Conservation (phyloP, 2,329 filamentous ascomycete genomes). For the Tolypocladium sp. region DNA sequence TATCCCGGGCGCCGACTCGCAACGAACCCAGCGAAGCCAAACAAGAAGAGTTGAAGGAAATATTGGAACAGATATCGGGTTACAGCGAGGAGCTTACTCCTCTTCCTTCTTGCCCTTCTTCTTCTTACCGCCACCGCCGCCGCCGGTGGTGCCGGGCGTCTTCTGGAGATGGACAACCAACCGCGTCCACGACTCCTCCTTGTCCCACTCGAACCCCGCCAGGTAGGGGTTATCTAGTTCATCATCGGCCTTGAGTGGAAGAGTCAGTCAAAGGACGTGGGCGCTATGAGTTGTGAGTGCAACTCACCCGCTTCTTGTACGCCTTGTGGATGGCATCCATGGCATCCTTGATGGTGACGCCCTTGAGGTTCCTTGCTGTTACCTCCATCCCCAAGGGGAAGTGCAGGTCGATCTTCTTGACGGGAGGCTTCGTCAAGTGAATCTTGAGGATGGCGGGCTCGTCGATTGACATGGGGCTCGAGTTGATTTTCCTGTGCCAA, state of each 20-base stretch:
- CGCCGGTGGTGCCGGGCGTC: slow-evolving; percentile 45
- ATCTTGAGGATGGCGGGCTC: slow-evolving; percentile 80
- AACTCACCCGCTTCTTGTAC: slow-evolving; percentile 86
- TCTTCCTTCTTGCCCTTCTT: slow-evolving; percentile 59
- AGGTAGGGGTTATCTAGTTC: slow-evolving; percentile 83
- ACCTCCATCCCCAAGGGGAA: slow-evolving; percentile 85
- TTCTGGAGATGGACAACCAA: slow-evolving; percentile 80
- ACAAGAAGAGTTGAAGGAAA: slow-evolving; percentile 25
- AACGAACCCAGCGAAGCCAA: slow-evolving; percentile 28
- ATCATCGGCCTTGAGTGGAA: slow-evolving; percentile 63
- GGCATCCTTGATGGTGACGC: slow-evolving; percentile 95
- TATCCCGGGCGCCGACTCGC: slow-evolving; percentile 32
- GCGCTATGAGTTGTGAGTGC: not conserved
- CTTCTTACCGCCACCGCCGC: slow-evolving; percentile 51
- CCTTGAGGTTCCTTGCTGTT: slow-evolving; percentile 82
- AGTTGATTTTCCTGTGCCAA: slow-evolving; percentile 81
- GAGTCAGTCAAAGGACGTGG: not conserved
- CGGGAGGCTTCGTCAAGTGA: slow-evolving; percentile 66
- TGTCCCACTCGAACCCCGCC: slow-evolving; percentile 93
- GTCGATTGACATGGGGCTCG: slow-evolving; percentile 66
- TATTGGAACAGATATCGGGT: slow-evolving; percentile 30
- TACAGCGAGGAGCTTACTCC: slow-evolving; percentile 20
- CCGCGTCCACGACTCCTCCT: slow-evolving; percentile 80
- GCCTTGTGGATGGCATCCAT: slow-evolving; percentile 92
- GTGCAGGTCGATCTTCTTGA: slow-evolving; percentile 91